Percentiles rank a stretch among this genome's conserved stretches.
Evolutionary conservation across 495 filamentous ascomycete species (phyloP).

Genomic region (Trypethelium eluteriae): DNA sequence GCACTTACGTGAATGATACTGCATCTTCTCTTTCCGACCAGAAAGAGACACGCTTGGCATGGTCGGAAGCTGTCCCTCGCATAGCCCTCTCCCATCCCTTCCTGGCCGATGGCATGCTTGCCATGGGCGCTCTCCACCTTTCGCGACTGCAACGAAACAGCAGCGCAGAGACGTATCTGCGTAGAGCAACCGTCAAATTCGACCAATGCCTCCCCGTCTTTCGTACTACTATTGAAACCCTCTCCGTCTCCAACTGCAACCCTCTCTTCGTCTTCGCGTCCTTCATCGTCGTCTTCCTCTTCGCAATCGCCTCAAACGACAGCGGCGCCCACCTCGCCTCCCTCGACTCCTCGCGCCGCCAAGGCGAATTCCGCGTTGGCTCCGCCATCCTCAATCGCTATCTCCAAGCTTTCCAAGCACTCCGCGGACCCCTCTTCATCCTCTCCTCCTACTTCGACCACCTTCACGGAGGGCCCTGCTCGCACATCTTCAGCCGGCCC

Average conservation of each 20-base stretch:
- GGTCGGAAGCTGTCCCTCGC: slow-evolving; percentile 21
- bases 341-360: not conserved
- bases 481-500: not conserved
- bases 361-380: not conserved
- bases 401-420: not conserved
- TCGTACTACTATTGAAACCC: slow-evolving; percentile 18
- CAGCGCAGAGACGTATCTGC: slow-evolving; percentile 11
- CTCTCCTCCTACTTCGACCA: not conserved
- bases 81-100: slow-evolving; percentile 19
- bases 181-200: slow-evolving; percentile 19
- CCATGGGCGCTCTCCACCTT: slow-evolving; percentile 24
- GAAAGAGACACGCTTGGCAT: slow-evolving; percentile 19
- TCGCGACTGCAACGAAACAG: slow-evolving; percentile 15
- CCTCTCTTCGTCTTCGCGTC: slow-evolving; percentile 21
- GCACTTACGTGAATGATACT: slow-evolving; percentile 18
- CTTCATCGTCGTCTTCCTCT: slow-evolving; percentile 23
- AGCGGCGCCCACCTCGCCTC: slow-evolving; percentile 19
- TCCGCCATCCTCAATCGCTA: not conserved
- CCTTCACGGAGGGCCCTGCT: not conserved
- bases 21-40: slow-evolving; percentile 16
- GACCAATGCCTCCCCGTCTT: slow-evolving; percentile 17
- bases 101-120: slow-evolving; percentile 21
- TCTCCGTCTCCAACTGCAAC: slow-evolving; percentile 19
- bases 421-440: not conserved
- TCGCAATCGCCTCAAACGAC: slow-evolving; percentile 21